Evolutionary conservation across 1,284 basidiomycete genomes (phyloP).

Genomic region (Trichosporon asahii): DNA sequence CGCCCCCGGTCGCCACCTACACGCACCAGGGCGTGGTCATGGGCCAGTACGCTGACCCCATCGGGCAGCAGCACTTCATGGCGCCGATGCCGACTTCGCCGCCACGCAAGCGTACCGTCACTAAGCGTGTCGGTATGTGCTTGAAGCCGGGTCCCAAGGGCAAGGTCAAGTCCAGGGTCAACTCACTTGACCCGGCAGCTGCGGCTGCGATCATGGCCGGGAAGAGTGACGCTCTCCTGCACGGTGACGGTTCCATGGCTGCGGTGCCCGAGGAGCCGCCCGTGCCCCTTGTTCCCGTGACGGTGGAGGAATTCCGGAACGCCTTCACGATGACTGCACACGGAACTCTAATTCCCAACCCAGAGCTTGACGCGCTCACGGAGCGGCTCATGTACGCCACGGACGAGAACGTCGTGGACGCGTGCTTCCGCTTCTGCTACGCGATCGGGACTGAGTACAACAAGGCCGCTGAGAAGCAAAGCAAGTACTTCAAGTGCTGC

Average conservation of each 20-base stretch:
- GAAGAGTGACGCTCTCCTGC: neutral
- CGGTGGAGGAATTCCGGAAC: slow-evolving; percentile 22
- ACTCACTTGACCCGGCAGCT: neutral
- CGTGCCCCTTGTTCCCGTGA: slow-evolving; percentile 16
- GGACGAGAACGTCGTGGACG: slow-evolving; percentile 20
- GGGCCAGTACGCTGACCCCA: slow-evolving; percentile 9
- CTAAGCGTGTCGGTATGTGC: slow-evolving; percentile 30
- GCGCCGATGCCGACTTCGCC: slow-evolving; percentile 5
- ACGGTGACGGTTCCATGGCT: neutral
- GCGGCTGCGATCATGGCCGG: neutral
- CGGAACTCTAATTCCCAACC: slow-evolving; percentile 21
- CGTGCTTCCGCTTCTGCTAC: slow-evolving; percentile 28
- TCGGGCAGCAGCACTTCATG: slow-evolving; percentile 10
- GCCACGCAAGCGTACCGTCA: slow-evolving; percentile 20
- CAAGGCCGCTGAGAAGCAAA: slow-evolving; percentile 24
- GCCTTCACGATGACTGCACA: slow-evolving; percentile 16
- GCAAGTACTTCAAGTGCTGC: slow-evolving; percentile 28
- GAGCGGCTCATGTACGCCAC: slow-evolving; percentile 27
- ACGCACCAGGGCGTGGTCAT: slow-evolving; percentile 5
- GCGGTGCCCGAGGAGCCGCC: neutral
- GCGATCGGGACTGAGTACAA: slow-evolving; percentile 22
- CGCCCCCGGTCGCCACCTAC: slow-evolving; percentile 19
- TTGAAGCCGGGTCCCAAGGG: slow-evolving; percentile 33
- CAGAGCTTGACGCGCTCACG: slow-evolving; percentile 20
- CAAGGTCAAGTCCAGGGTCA: slow-evolving; percentile 20